phyloP scores from a whole-genome alignment of 768 basidiomycete species.

The Tulasnella sp. region DNA sequence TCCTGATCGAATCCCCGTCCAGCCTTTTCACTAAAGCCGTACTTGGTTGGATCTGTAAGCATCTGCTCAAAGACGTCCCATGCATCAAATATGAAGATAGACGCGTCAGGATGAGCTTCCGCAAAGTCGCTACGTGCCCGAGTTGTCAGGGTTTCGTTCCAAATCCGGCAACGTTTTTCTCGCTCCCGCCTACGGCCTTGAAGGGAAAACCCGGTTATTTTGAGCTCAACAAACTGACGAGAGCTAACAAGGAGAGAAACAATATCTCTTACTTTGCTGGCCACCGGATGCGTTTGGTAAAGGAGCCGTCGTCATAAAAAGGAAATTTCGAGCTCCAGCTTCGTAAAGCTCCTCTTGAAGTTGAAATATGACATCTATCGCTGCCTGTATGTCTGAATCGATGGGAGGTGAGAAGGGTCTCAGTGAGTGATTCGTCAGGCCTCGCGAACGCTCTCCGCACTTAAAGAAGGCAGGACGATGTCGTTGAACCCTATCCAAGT shows the following conservation, averaged over 20 bases:
- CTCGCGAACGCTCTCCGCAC: background rate
- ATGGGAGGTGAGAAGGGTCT: too few relatives aligned
- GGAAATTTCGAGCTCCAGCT: slow-evolving; percentile 56
- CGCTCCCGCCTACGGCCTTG: background rate
- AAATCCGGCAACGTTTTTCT: slow-evolving; percentile 39
- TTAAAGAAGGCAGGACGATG: slow-evolving; percentile 38
- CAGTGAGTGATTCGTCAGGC: too few relatives aligned
- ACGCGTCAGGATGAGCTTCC: slow-evolving; percentile 50
- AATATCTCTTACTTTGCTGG: background rate
- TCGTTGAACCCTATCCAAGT: slow-evolving; percentile 74
- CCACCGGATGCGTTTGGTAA: slow-evolving; percentile 50
- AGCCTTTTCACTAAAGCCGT: slow-evolving; percentile 50
- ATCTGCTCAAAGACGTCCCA: slow-evolving; percentile 52
- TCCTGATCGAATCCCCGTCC: slow-evolving; percentile 32
- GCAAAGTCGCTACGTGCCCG: slow-evolving; percentile 46
- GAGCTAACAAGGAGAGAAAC: too few relatives aligned
- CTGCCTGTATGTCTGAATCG: slow-evolving; percentile 11
- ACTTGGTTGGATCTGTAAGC: slow-evolving; percentile 51
- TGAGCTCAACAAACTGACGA: background rate
- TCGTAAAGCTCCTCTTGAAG: slow-evolving; percentile 56
- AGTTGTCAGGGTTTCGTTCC: slow-evolving; percentile 52
- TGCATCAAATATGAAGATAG: slow-evolving; percentile 50
- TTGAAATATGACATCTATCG: slow-evolving; percentile 48
- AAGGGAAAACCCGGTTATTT: background rate
- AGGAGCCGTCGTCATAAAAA: slow-evolving; percentile 64